A percentile compares a stretch with the other conserved stretches of the same genome.
Evolutionary conservation across 1,139 yeast genomes (phyloP).

Genomic region (Geotrichum aggregatum): DNA sequence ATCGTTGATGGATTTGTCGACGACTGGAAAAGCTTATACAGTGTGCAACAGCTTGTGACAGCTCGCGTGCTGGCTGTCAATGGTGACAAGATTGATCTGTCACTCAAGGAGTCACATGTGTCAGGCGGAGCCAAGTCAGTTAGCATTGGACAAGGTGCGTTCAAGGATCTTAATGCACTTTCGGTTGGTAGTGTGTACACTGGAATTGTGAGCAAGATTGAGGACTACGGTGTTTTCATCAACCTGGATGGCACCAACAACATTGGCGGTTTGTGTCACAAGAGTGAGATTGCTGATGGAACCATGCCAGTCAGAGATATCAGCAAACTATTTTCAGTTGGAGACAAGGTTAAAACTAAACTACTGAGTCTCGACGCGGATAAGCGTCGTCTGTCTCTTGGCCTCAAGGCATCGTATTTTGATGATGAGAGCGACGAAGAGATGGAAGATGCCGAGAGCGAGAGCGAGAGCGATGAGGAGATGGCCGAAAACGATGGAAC

Average conservation of each 20-base stretch:
- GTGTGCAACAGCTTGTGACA: constrained; percentile 64
- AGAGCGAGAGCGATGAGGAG: constrained; percentile 29
- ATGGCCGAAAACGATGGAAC: constrained; percentile 34
- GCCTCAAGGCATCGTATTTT: constrained; percentile 93
- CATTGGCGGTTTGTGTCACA: constrained; percentile 84
- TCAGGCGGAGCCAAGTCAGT: constrained; percentile 55
- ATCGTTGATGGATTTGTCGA: constrained; percentile 74
- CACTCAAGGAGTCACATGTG: constrained; percentile 78
- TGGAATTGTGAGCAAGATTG: constrained; percentile 68
- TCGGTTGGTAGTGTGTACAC: constrained; percentile 65
- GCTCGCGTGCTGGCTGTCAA: constrained; percentile 66
- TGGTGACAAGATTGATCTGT: constrained; percentile 59
- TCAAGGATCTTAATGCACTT: constrained; percentile 59
- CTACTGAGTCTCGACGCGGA: constrained; percentile 57
- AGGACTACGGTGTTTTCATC: constrained; percentile 89
- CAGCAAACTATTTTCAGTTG: constrained; percentile 66
- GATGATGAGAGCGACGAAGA: constrained; percentile 42
- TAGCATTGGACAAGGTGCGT: constrained; percentile 28
- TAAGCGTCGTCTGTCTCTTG: constrained; percentile 75
- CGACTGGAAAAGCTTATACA: constrained; percentile 81
- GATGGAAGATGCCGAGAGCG: constrained; percentile 38
- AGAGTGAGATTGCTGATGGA: constrained; percentile 72
- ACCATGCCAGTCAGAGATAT: constrained; percentile 48
- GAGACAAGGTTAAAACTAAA: constrained; percentile 85
- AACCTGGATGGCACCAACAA: constrained; percentile 69